Conservation (phyloP, 805 yeast species). For the Geotrichum ghanense region DNA sequence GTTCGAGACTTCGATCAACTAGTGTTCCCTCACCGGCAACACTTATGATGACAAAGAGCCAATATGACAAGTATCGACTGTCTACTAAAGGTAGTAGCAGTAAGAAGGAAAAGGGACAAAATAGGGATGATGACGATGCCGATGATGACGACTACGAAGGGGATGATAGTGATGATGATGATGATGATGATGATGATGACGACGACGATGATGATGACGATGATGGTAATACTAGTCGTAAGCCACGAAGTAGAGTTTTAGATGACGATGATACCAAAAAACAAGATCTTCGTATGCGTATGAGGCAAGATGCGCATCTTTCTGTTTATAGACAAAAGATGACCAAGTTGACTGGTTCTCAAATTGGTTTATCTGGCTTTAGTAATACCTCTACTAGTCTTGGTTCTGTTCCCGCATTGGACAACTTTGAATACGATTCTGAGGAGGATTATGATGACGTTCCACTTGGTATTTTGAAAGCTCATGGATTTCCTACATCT, state of each 20-base stretch:
- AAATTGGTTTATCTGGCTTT: constrained; percentile 8
- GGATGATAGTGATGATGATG: constrained; percentile 7
- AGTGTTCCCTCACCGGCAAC: constrained; percentile 3
- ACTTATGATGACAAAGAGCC: constrained; percentile 20
- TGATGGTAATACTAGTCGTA: neutral
- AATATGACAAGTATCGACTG: constrained; percentile 18
- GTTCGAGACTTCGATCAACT: neutral
- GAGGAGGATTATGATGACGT: constrained; percentile 31
- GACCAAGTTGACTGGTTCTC: constrained; percentile 27
- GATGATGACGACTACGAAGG: constrained; percentile 4
- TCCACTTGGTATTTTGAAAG: constrained; percentile 30
- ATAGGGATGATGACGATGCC: too few relatives aligned
- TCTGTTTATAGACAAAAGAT: constrained; percentile 31
- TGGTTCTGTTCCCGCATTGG: constrained; percentile 3
- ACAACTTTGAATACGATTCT: constrained; percentile 16
- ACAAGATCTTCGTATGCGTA: constrained; percentile 20
- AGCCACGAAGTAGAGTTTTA: constrained; percentile 1
- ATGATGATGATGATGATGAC: constrained; percentile 8
- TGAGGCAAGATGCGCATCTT: constrained; percentile 29
- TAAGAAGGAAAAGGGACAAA: constrained; percentile 3
- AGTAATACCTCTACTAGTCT: constrained; percentile 3
- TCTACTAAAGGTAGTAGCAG: constrained; percentile 6
- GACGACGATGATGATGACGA: constrained; percentile 5
- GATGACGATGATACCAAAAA: constrained; percentile 15
- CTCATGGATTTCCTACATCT: constrained; percentile 27